Base-by-base conservation (phyloP, 2,329 filamentous ascomycete genomes). In the Teratosphaeria gauchensis region DNA sequence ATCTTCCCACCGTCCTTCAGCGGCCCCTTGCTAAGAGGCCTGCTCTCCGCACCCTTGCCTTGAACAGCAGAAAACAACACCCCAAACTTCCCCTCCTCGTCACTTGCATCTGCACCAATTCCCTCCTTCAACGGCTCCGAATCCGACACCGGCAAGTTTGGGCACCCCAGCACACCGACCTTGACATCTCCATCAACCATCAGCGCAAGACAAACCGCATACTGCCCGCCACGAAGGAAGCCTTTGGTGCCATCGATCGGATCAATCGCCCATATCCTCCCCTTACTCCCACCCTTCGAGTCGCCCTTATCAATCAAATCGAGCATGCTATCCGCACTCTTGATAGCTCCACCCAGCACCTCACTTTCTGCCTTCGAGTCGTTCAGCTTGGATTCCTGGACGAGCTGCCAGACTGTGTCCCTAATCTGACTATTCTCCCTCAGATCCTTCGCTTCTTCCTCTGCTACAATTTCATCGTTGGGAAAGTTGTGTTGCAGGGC, bases 181-280 rank as follows among this genome's bases (percentile, higher is more conserved):
- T 92, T 90, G 68, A 97, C 91, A 67, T 95, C 85, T 56, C 92
- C 94, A 69, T 97, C 91, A 31, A 95, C 89, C 77, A 99, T 87
- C 67, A 99, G 80, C 38, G 84, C 94, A 4, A 99, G 82, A 72
- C 92, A 96, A 57, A 99, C 91, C 58, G 94, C 95, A 72, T 99
- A 99, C 78, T 99, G 94, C 46, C 92, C 95, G 56, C 94, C 94
- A 62, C 95, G 84, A 61, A 99, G 80, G 78, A 99, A 99, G 32
- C 94, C 95, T 78, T 96, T 96, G 57, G 94, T 99, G 65, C 94
- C 94, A 74, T 99, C 94, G 63, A 99, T 96, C 60, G 94, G 94
- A 75, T 99, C 94, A 59, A 99, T 85, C 48, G 92, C 89, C 94
- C 94, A 99, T 74, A 97, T 90, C 65, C 94, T 82, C 62, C 90